These are phyloP conservation scores for Penicillium waksmanii DNA, from an alignment of 495 filamentous ascomycete species.

Conservation along the genomic window DNA sequence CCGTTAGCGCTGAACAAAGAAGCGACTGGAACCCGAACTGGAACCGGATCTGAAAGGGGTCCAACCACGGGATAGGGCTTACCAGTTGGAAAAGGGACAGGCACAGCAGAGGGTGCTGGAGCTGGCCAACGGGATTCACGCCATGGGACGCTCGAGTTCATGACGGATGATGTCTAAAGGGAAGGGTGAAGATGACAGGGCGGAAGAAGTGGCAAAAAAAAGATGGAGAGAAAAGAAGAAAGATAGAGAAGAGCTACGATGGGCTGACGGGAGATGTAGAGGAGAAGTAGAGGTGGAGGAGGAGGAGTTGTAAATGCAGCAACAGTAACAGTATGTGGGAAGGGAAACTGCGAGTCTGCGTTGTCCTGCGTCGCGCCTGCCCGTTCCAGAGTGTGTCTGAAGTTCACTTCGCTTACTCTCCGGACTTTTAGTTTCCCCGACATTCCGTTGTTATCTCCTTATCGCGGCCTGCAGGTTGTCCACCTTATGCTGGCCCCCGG, in stretches of 20 bases:
- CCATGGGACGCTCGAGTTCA: conserved; percentile 51
- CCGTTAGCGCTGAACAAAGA: conserved; percentile 14
- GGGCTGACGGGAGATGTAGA: conserved; percentile 9
- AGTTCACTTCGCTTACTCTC: conserved; percentile 22
- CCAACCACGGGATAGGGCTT: conserved; percentile 18
- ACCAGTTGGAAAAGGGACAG: conserved; percentile 39
- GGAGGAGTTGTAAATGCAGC: neutral
- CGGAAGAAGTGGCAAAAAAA: conserved; percentile 16
- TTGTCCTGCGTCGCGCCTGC: neutral
- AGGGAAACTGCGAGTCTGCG: too few relatives aligned
- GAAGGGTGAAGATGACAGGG: conserved; percentile 13
- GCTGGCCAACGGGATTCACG: conserved; percentile 30
- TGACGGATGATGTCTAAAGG: conserved; percentile 26
- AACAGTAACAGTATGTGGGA: neutral
- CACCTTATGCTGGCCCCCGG: too few relatives aligned
- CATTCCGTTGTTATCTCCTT: conserved; percentile 21
- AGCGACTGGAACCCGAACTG: neutral
- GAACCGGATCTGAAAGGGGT: neutral
- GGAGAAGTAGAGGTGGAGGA: neutral
- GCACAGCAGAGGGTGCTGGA: conserved; percentile 34
- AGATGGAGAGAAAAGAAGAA: neutral
- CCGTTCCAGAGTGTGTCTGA: neutral
- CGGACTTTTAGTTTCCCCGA: conserved; percentile 21
- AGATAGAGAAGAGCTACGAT: conserved; percentile 25
- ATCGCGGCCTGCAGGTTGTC: conserved; percentile 16